These are phyloP conservation scores for Alternaria gansuensis DNA, from an alignment of 2,329 filamentous ascomycete genomes.

Conservation along the genomic window DNA sequence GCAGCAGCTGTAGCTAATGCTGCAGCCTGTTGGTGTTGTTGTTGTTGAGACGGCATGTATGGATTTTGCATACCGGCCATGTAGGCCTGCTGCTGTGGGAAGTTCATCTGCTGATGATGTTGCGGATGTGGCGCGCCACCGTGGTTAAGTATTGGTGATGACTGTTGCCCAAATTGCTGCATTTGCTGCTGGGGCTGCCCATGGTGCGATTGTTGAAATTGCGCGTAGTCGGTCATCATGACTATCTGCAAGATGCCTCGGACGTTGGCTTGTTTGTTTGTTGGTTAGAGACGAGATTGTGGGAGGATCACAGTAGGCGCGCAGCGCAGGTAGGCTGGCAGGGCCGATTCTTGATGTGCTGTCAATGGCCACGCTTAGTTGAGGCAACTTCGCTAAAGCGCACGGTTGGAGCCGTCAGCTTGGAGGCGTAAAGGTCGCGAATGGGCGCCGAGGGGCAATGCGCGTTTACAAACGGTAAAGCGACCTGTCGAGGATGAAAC, in stretches of 20 bases:
- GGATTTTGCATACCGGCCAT: slow-evolving; percentile 74
- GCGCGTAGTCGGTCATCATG: slow-evolving; percentile 62
- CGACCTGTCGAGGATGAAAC: slow-evolving; percentile 30
- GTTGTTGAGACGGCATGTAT: slow-evolving; percentile 87
- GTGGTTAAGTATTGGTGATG: slow-evolving; percentile 81
- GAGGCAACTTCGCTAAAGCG: slow-evolving; percentile 47
- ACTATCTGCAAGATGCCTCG: slow-evolving; percentile 26
- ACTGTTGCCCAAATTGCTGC: slow-evolving; percentile 64
- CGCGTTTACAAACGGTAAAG: slow-evolving; percentile 33
- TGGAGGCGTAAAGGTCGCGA: slow-evolving; percentile 44
- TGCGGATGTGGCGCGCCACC: slow-evolving; percentile 68
- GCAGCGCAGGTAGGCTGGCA: slow-evolving; percentile 38
- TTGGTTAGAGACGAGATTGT: slow-evolving; percentile 41
- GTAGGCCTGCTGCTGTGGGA: slow-evolving; percentile 77
- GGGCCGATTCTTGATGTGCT: slow-evolving; percentile 54
- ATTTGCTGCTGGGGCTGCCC: slow-evolving; percentile 65
- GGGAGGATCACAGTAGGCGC: slow-evolving; percentile 42
- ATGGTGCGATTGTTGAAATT: slow-evolving; percentile 60
- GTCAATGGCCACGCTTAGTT: slow-evolving; percentile 55
- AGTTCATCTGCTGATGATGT: slow-evolving; percentile 77
- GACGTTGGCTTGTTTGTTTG: slow-evolving; percentile 43
- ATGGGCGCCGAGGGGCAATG: slow-evolving; percentile 47
- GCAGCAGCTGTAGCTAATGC: slow-evolving; percentile 95
- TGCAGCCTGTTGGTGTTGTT: slow-evolving; percentile 90
- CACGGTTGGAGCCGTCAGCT: slow-evolving; percentile 43